These are phyloP conservation scores for Fusarium secorum DNA, from an alignment of 2,329 filamentous ascomycete species.

Conservation along the genomic window DNA sequence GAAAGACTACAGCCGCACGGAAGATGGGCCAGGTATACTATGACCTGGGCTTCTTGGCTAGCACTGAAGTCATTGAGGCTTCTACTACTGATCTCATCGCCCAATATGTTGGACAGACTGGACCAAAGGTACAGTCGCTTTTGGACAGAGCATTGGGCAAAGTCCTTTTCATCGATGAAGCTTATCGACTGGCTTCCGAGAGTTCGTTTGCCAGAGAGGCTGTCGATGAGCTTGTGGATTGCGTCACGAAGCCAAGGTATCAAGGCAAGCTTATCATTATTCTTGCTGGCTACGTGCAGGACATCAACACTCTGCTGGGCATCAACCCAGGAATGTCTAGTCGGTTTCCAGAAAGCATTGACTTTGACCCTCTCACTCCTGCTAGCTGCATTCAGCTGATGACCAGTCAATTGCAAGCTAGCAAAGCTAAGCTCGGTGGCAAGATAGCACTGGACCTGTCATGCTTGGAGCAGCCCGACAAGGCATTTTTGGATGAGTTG, in stretches of 20 bases:
- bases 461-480: conserved; percentile 36
- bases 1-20: conserved; percentile 76
- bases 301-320: conserved; percentile 70
- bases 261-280: conserved; percentile 69
- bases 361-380: conserved; percentile 59
- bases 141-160: conserved; percentile 70
- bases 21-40: conserved; percentile 81
- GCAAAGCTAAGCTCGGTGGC: conserved; percentile 29
- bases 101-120: conserved; percentile 73
- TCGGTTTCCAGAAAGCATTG: conserved; percentile 68
- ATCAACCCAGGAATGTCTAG: conserved; percentile 70
- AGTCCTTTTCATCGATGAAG: conserved; percentile 77
- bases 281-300: conserved; percentile 71
- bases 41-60: conserved; percentile 73
- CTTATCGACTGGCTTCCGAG: conserved; percentile 63
- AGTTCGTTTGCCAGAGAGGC: conserved; percentile 65
- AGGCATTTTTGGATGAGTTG: conserved; percentile 13
- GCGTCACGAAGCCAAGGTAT: conserved; percentile 63
- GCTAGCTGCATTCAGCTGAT: conserved; percentile 51
- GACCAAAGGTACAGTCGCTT: conserved; percentile 66
- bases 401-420: conserved; percentile 49
- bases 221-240: conserved; percentile 62
- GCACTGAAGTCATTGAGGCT: conserved; percentile 67
- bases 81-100: conserved; percentile 75
- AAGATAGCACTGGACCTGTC: conserved; percentile 37